Percentiles rank a stretch among this genome's conserved stretches.
These are phyloP conservation scores for Penicillium tannophilum DNA, from an alignment of 495 filamentous ascomycete species.

Conservation along the genomic window DNA sequence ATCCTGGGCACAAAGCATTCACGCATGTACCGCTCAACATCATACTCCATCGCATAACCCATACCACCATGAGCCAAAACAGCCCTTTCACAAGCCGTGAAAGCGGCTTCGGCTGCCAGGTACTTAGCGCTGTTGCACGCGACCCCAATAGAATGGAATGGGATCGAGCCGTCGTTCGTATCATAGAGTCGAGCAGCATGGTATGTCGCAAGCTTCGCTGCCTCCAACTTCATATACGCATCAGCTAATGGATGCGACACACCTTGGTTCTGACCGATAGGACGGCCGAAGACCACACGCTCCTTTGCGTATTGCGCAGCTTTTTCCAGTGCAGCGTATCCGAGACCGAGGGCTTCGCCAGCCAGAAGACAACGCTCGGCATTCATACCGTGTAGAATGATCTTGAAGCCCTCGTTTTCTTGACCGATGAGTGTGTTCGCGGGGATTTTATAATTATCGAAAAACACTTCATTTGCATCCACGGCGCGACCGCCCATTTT, in stretches of 20 bases:
- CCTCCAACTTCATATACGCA: constrained; percentile 78
- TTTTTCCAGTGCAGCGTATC: constrained; percentile 68
- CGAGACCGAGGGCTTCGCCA: constrained; percentile 76
- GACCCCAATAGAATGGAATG: constrained; percentile 65
- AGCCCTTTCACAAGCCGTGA: constrained; percentile 69
- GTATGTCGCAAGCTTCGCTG: constrained; percentile 76
- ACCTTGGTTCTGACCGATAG: constrained; percentile 75
- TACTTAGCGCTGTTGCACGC: constrained; percentile 79
- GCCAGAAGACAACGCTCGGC: constrained; percentile 77
- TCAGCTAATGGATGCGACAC: constrained; percentile 75
- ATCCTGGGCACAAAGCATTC: constrained; percentile 75
- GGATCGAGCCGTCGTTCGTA: constrained; percentile 55
- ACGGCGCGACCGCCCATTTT: constrained; percentile 81
- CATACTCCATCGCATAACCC: constrained; percentile 77
- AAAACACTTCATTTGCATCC: constrained; percentile 85
- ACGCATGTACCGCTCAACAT: constrained; percentile 74
- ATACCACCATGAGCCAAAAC: constrained; percentile 71
- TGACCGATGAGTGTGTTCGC: constrained; percentile 63
- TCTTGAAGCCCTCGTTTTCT: constrained; percentile 74
- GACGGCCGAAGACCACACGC: constrained; percentile 67
- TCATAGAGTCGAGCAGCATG: constrained; percentile 77
- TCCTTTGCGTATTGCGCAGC: constrained; percentile 69
- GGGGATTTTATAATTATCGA: constrained; percentile 69
- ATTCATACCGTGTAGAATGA: constrained; percentile 82
- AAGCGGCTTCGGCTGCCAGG: constrained; percentile 76